Evolutionary conservation across 129 eudicot genomes (phyloP), one percentile per base, ranked within the genome.

Genomic region (Silybum marianum): DNA sequence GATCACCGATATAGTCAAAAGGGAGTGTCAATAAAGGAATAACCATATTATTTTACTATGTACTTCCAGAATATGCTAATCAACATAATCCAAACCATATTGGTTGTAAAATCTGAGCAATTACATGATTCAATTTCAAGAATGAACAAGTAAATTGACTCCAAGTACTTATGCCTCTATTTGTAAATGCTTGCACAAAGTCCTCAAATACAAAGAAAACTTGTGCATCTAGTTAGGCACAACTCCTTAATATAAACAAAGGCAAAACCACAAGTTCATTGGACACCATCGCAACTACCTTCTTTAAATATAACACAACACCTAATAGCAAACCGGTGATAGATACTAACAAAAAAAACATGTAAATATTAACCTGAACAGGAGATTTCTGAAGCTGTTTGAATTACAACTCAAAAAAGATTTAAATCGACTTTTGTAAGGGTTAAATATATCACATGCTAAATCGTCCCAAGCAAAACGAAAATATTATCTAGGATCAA

Each of bases 181-280:
- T 66, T 93, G 98, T 70, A 96, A 60, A 80, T 96, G 89, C 82
- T 84, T 90, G 83, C 99, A 93, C 58, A 90, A 93, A 84, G 86
- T 86, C 85, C 98, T 96, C 91, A 97, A 83, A 75, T 87, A 96
- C 62, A 96, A 89, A 67, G 98, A n/a, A 97, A 75, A 86, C 89
- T 87, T 96, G 98, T 18, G 97, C 91, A 39, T 96, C 71, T 54
- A 87, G 90, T 70, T 87, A 90, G 69, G 71, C 68, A 85, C 88
- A 58, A 13, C 75, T 16, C 26, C 90, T 97, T 92, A 75, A 77
- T 24, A 72, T 76, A 51, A 76, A 84, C 32, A 78, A 40, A 67
- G 7, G 54, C 28, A 7, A 77, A 71, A 74, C 54, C 82, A 74
- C 25, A 74, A 6, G 30, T 30, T 46, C 75, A 79, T 18, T 44